phyloP scores from a whole-genome alignment of 352 stramenopile species.

The Phytophthora litchii region DNA sequence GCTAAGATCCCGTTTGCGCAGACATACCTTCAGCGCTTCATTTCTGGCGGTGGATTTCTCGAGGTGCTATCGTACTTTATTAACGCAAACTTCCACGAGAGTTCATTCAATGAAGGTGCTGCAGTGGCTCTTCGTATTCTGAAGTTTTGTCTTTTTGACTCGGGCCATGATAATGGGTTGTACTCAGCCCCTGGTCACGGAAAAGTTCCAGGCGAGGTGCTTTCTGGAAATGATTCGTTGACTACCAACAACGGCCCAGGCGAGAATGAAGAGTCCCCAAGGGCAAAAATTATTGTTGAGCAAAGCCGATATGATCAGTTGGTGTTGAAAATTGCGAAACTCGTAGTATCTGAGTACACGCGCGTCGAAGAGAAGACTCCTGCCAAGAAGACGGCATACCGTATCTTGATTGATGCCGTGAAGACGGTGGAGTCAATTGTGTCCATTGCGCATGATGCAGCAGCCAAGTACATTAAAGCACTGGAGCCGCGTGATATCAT shows the following conservation, averaged over 20 bases:
- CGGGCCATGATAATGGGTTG: conserved; percentile 52
- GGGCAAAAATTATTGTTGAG: conserved; percentile 60
- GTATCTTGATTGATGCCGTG: conserved; percentile 84
- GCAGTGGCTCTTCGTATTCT: conserved; percentile 84
- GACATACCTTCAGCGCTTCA: conserved; percentile 74
- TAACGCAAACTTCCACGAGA: conserved; percentile 64
- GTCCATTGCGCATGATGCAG: conserved; percentile 63
- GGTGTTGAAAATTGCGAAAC: conserved; percentile 76
- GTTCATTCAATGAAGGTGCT: conserved; percentile 84
- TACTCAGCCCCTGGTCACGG: conserved; percentile 44
- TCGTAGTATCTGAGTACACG: conserved; percentile 77
- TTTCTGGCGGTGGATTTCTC: conserved; percentile 77
- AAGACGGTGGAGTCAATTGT: conserved; percentile 87
- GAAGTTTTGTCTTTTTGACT: conserved; percentile 85
- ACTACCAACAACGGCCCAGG: conserved; percentile 3
- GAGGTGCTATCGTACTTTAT: conserved; percentile 88
- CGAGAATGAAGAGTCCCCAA: conserved; percentile 18
- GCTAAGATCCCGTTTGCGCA: conserved; percentile 63
- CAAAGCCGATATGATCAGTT: conserved; percentile 71
- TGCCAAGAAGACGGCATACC: conserved; percentile 55
- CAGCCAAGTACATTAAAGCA: conserved; percentile 69
- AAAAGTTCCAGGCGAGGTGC: conserved; percentile 18
- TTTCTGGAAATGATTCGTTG: conserved; percentile 26
- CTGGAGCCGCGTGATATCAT: conserved; percentile 49
- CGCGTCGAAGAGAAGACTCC: conserved; percentile 40